These are phyloP conservation scores for Grosmannia huntii DNA, from an alignment of 2,329 filamentous ascomycete species.

Conservation along the genomic window DNA sequence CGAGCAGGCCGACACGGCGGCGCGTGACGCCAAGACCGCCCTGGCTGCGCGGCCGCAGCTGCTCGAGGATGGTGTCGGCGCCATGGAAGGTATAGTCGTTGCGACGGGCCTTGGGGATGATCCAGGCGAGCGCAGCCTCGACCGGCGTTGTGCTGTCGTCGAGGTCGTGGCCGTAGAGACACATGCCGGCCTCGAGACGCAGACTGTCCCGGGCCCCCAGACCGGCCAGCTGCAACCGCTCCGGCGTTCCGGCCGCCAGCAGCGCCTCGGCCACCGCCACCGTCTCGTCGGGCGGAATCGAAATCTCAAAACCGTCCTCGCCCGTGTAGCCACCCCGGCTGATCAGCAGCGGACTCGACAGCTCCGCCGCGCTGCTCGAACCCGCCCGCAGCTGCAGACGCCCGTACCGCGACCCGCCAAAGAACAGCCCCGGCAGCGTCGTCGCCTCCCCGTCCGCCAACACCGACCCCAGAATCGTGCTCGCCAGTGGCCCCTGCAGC, in stretches of 20 bases:
- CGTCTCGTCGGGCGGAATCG: constrained; percentile 56
- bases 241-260: constrained; percentile 48
- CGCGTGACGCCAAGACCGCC: constrained; percentile 57
- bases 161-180: constrained; percentile 97
- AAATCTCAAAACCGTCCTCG: constrained; percentile 96
- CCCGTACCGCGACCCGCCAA: constrained; percentile 61
- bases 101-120: constrained; percentile 70
- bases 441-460: constrained; percentile 39
- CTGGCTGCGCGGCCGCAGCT: constrained; percentile 61
- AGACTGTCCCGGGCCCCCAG: constrained; percentile 86
- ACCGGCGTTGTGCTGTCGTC: constrained; percentile 58
- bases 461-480: constrained; percentile 51
- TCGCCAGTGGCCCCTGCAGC: constrained; percentile 73
- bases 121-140: constrained; percentile 54
- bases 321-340: constrained; percentile 91
- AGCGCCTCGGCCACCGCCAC: constrained; percentile 56
- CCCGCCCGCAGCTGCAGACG: constrained; percentile 49
- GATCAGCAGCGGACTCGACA: constrained; percentile 50
- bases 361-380: constrained; percentile 19
- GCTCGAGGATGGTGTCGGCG: constrained; percentile 60
- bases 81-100: constrained; percentile 64
- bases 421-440: constrained; percentile 60
- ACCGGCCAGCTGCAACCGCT: constrained; percentile 64
- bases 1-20: constrained; percentile 66
- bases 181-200: constrained; percentile 94